phyloP scores from a whole-genome alignment of 108 stramenopile species.

The Schizochytrium sp. region DNA sequence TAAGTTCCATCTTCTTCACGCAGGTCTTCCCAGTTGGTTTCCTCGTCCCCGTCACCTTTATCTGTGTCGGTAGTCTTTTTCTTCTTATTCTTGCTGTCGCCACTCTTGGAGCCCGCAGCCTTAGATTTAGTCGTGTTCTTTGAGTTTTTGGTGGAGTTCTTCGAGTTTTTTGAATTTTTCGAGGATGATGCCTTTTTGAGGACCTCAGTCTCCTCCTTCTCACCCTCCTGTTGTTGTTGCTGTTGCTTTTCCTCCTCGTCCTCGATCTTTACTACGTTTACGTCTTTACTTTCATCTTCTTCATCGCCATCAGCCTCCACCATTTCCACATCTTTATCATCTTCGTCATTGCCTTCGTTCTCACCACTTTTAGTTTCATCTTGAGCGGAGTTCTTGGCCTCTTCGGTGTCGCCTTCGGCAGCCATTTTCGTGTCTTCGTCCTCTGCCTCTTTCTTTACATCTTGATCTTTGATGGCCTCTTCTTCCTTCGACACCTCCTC shows the following conservation, averaged over 20 bases:
- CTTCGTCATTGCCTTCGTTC: conserved; percentile 15
- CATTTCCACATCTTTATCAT: not conserved
- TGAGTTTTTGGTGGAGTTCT: not conserved
- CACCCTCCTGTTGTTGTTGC: too few relatives aligned
- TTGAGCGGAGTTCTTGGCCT: not conserved
- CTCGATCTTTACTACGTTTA: too few relatives aligned
- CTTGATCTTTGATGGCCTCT: too few relatives aligned
- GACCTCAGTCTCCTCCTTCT: too few relatives aligned
- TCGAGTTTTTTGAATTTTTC: not conserved
- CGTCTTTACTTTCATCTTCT: too few relatives aligned
- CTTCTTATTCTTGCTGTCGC: not conserved
- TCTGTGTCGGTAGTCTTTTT: not conserved
- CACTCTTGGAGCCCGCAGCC: not conserved
- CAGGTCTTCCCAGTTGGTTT: conserved; percentile 17
- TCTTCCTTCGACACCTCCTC: too few relatives aligned
- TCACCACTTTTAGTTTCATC: conserved; percentile 4
- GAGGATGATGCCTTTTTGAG: too few relatives aligned
- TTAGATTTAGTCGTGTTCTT: not conserved
- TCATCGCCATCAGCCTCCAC: too few relatives aligned
- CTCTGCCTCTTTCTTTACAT: not conserved
- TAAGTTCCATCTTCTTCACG: conserved; percentile 46
- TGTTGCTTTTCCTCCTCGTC: too few relatives aligned
- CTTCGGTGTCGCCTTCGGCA: not conserved
- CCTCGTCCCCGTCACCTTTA: not conserved
- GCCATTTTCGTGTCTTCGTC: not conserved